Percentiles rank a stretch among this genome's conserved stretches.
phyloP scores from a whole-genome alignment of 139 green algal species.

The Closterium sp. region DNA sequence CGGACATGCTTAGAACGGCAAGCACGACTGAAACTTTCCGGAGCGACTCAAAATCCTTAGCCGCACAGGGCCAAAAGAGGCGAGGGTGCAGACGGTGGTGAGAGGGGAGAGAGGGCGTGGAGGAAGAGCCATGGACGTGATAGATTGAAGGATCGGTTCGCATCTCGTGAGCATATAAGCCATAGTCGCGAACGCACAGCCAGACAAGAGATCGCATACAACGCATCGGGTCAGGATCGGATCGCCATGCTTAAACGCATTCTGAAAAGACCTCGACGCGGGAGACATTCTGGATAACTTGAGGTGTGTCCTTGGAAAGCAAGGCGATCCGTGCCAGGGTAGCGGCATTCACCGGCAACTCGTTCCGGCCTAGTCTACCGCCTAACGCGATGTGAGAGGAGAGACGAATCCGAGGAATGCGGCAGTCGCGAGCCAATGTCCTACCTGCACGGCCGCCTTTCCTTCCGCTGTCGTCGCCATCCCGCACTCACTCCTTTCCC shows the following conservation, averaged over 20 bases:
- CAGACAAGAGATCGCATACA: background rate
- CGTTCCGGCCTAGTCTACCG: too few relatives aligned
- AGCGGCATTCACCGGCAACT: background rate
- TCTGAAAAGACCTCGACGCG: too few relatives aligned
- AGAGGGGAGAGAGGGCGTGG: background rate
- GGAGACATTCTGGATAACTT: too few relatives aligned
- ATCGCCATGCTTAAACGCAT: background rate
- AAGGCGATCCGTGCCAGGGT: background rate
- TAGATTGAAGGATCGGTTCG: background rate
- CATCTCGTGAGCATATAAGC: background rate
- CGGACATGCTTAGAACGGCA: too few relatives aligned
- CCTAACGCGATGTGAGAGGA: too few relatives aligned
- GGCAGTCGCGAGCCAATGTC: too few relatives aligned
- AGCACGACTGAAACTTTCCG: too few relatives aligned
- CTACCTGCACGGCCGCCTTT: background rate
- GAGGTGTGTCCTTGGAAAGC: background rate
- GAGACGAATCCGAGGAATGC: too few relatives aligned
- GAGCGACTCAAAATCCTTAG: too few relatives aligned
- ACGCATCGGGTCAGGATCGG: background rate
- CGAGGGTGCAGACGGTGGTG: background rate
- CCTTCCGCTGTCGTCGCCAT: background rate
- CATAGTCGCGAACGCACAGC: background rate
- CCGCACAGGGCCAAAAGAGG: too few relatives aligned
- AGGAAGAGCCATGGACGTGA: background rate
- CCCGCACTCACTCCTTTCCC: background rate